Conservation (phyloP, 805 yeast genomes). For the Lipomyces japonicus region DNA sequence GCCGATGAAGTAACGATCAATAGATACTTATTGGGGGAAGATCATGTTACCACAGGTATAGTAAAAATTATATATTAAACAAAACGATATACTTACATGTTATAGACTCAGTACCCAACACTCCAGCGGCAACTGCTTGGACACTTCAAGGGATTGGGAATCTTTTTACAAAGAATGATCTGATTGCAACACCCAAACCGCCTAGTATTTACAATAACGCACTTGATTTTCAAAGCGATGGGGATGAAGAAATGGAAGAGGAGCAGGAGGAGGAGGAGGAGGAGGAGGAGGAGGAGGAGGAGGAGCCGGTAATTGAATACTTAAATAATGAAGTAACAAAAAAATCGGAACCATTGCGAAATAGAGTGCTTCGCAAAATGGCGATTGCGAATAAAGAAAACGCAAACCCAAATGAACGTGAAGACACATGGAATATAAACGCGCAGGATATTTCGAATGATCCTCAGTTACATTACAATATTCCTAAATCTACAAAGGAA, state of each 20-base stretch:
- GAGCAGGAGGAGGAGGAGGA: too few relatives aligned
- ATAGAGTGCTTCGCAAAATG: constrained; percentile 2
- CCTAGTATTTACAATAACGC: neutral
- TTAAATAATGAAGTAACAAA: neutral
- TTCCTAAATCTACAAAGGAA: neutral
- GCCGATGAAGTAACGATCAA: constrained; percentile 20
- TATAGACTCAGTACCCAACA: neutral
- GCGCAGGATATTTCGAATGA: neutral
- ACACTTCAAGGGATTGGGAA: constrained; percentile 29
- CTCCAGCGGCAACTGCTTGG: constrained; percentile 25
- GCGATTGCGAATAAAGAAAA: constrained; percentile 6
- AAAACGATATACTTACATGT: neutral
- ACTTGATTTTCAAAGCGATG: neutral
- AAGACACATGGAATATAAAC: neutral
- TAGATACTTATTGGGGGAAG: constrained; percentile 9
- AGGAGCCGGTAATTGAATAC: neutral
- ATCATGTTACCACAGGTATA: constrained; percentile 3
- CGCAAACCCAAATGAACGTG: neutral
- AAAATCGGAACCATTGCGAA: constrained; percentile 6
- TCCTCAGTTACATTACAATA: neutral
- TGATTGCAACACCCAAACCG: constrained; percentile 5
- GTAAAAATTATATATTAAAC: neutral
- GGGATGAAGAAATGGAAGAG: neutral
- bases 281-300: neutral
- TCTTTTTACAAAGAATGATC: constrained; percentile 29